Evolutionary conservation across 2,329 filamentous ascomycete species (phyloP), one percentile per base, ranked within the genome.

Genomic region (Botrytis pseudocinerea): DNA sequence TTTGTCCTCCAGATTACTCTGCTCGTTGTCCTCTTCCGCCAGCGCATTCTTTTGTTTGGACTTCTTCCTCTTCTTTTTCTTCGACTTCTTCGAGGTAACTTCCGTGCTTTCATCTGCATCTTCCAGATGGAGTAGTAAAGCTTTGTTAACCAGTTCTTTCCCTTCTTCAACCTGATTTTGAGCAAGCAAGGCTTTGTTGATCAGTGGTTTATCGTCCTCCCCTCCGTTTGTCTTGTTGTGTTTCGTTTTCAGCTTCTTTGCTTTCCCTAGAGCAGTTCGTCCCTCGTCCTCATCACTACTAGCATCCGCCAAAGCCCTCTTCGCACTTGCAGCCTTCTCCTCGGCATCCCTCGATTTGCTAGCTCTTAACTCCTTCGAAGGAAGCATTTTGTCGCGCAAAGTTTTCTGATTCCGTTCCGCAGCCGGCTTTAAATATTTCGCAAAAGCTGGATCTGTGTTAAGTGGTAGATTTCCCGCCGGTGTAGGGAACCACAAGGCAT

Each of bases 201-300:
- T 70, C 38, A 73, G 57, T 32, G 70, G 32, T 57, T 68, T 69
- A 22, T 69, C 63, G 38, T 54, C 65, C 0, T 69, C 59, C 16
- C 25, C 42, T n/a, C 35, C 59, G 46, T 42, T 63, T 38, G 25
- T 28, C 28, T 18, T 70, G 28, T n/a, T 60, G 6, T 69, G 71
- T 32, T 42, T 70, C 44, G 68, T 74, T 60, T 78, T 80, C 59
- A 76, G 44, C 63, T 81, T 81, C 77, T 81, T 81, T 54, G 79
- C 78, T 61, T 77, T 80, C 46, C 80, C 80, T 44, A 81, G 60
- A n/a, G 75, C 75, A 70, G 80, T 80, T 63, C 81, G 76, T 3
- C 81, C 80, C 66, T 78, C 79, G 35, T 82, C 81, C 46, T 82
- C 81, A 73, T 82, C 81, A 68, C 81, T 82, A 57, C 77, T 80